A percentile compares a stretch with the other conserved stretches of the same genome.
Evolutionary conservation across 768 basidiomycete species (phyloP).

Genomic region (Lactifluus hygrophoroides): DNA sequence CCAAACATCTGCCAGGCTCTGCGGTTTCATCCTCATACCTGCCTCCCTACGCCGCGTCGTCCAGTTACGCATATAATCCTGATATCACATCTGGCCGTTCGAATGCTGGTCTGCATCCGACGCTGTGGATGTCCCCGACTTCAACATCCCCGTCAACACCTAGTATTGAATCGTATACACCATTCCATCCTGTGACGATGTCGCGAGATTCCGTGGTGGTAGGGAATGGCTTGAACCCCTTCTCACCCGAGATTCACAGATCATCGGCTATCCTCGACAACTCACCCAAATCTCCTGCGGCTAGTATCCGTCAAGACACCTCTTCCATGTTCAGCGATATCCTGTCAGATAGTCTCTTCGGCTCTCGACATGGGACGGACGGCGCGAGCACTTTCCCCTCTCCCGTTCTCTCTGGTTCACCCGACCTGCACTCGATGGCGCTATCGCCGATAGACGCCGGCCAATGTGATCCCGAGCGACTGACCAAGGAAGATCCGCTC

Average conservation of each 20-base stretch:
- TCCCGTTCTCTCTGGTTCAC: constrained; percentile 58
- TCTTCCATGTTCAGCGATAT: constrained; percentile 47
- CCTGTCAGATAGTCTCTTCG: constrained; percentile 48
- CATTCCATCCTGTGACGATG: constrained; percentile 13
- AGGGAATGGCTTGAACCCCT: constrained; percentile 22
- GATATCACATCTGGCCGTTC: constrained; percentile 40
- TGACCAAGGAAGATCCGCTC: constrained; percentile 81
- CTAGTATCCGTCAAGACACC: constrained; percentile 1
- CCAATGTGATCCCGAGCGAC: constrained; percentile 44
- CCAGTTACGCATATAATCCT: constrained; percentile 22
- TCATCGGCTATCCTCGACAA: constrained; percentile 16
- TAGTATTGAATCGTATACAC: constrained; percentile 26
- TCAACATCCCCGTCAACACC: constrained; percentile 40
- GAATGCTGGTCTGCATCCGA: constrained; percentile 53
- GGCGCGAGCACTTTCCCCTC: constrained; percentile 51
- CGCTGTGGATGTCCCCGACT: constrained; percentile 78
- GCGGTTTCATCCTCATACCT: constrained; percentile 10
- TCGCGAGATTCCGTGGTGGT: constrained; percentile 7
- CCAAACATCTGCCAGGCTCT: constrained; percentile 3
- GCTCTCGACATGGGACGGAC: constrained; percentile 33
- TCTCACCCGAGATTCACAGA: constrained; percentile 25
- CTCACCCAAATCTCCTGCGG: constrained; percentile 9
- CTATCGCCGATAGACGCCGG: constrained; percentile 33
- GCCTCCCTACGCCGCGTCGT: constrained; percentile 21
- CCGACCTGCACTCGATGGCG: constrained; percentile 44